Base-by-base conservation (phyloP, 2,329 filamentous ascomycete genomes). In the Cryphonectria parasitica region DNA sequence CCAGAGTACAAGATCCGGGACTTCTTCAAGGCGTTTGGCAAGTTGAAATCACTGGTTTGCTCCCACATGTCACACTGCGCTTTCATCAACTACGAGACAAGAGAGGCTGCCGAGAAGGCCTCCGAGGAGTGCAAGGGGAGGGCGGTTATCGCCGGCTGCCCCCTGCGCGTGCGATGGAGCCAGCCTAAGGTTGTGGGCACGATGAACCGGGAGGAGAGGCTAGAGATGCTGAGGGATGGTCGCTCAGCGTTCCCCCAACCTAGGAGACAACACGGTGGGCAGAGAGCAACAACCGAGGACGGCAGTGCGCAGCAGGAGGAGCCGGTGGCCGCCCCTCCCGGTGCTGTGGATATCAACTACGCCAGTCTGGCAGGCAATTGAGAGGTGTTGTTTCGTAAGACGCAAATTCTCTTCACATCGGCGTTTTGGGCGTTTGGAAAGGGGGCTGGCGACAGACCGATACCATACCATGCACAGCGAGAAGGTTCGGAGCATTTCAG, bases 51-150 rank as follows among this genome's bases (percentile, higher is more conserved):
- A 36, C 83, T 99, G 22, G 91, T 99, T 52, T 98, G 96, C 81
- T 98, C 95, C 8, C 96, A 99, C 82, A 94, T 97, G 84, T 95
- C 95, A 22, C 96, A 98, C 78, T 98, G 95, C 80, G 96, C 96
- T 1, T 99, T 98, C 78, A 86, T 99, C 82, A 99, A 99, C 82
- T 99, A 94, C 79, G 90, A 94, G 75, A 93, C 91, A 3, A 88
- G 96, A 70, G 90, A 93, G 73, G 91, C 88, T 0, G 96, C 97
- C 0, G 96, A 99, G 82, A 90, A 88, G 71, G 97, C 97, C 0
- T 93, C 96, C 0, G 89, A 89, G 45, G 89, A 92, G 28, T 95
- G 94, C 75, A 92, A 97, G 79, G 96, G 97, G 7, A 92, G 92
- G 73, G 94, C 94, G 0, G 89, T 98, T 8, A 93, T 99, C 76